Base-by-base conservation (phyloP, 371 early-diverging fungal species). In the Zychaea mexicana region DNA sequence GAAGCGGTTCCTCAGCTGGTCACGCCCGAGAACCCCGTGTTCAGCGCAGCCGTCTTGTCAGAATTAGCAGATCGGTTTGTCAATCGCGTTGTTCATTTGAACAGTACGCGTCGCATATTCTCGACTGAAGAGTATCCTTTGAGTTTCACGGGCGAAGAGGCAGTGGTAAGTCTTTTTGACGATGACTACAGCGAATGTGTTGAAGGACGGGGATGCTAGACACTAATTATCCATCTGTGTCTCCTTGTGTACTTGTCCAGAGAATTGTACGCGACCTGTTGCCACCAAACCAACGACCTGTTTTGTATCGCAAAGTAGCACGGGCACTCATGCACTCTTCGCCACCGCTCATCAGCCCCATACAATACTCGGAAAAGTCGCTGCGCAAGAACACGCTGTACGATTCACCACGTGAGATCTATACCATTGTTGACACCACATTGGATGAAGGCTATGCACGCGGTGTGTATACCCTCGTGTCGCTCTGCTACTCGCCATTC, bases 141-240 rank as follows among this genome's bases (percentile, higher is more conserved):
- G 2, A 81, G 82, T 58, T 81, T 78, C 53, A 77, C 57, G 24
- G 79, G 82, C 22, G 74, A 73, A 62, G 82, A 81, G 52, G 77
- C 75, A 3, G 64, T 78, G 61, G 81, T 78, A 71, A 64, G 66
- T 38, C 15, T 47, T 30, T 24, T 2, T 17, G 8, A 15, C 10
- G 36, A 2, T 36, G n/a, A n/a, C n/a, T n/a, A n/a, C n/a, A n/a
- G n/a, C n/a, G n/a, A n/a, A n/a, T n/a, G n/a, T n/a, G n/a, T n/a
- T 15, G 53, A 6, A 31, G 26, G 28, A 7, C 10, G 53, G 53
- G 38, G 21, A n/a, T n/a, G n/a, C n/a, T n/a, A n/a, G n/a, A n/a
- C n/a, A n/a, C n/a, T n/a, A n/a, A n/a, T n/a, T n/a, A n/a, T n/a
- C n/a, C n/a, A n/a, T n/a, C n/a, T n/a, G 42, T 15, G 4, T 42